A percentile compares a stretch with the other conserved stretches of the same genome.
Evolutionary conservation across 2,329 filamentous ascomycete species (phyloP).

Genomic region (Calonectria ilicicola): DNA sequence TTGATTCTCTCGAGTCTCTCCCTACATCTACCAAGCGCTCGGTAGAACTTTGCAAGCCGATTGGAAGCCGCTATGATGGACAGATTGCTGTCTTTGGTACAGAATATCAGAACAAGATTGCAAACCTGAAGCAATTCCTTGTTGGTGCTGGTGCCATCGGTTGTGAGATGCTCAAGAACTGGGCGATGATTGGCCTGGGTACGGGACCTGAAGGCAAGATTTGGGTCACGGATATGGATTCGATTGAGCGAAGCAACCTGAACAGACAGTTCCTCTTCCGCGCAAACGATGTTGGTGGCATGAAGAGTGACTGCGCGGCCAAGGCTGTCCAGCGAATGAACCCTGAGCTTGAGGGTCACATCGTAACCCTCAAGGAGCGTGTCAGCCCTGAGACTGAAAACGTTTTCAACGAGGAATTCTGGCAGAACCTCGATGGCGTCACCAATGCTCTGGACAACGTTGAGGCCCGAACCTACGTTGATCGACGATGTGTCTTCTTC

Average conservation of each 20-base stretch:
- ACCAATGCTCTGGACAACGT: slow-evolving; percentile 99
- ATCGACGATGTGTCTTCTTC: slow-evolving; percentile 97
- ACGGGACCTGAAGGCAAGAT: slow-evolving; percentile 91
- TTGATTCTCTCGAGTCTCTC: slow-evolving; percentile 96
- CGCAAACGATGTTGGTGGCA: slow-evolving; percentile 89
- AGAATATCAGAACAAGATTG: slow-evolving; percentile 93
- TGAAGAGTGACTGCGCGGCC: slow-evolving; percentile 97
- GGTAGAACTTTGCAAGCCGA: slow-evolving; percentile 88
- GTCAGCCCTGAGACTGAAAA: slow-evolving; percentile 93
- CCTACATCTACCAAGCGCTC: slow-evolving; percentile 80
- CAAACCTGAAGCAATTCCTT: slow-evolving; percentile 91
- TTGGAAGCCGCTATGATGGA: slow-evolving; percentile 90
- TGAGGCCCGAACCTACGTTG: slow-evolving; percentile 95
- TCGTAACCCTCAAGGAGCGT: slow-evolving; percentile 86
- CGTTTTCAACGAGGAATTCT: slow-evolving; percentile 94
- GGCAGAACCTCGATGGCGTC: slow-evolving; percentile 87
- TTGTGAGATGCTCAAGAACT: slow-evolving; percentile 99
- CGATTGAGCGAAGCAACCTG: slow-evolving; percentile 98
- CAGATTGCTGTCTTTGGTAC: slow-evolving; percentile 96
- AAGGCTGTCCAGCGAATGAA: slow-evolving; percentile 96
- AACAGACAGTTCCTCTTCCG: slow-evolving; percentile 98
- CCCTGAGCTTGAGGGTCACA: slow-evolving; percentile 88
- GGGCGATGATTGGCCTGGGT: slow-evolving; percentile 97
- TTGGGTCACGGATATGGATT: slow-evolving; percentile 96
- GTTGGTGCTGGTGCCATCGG: slow-evolving; percentile 97